Evolutionary conservation across 805 yeast species (phyloP), one percentile per base, ranked within the genome.

Genomic region (Metschnikowia drakensbergensis): DNA sequence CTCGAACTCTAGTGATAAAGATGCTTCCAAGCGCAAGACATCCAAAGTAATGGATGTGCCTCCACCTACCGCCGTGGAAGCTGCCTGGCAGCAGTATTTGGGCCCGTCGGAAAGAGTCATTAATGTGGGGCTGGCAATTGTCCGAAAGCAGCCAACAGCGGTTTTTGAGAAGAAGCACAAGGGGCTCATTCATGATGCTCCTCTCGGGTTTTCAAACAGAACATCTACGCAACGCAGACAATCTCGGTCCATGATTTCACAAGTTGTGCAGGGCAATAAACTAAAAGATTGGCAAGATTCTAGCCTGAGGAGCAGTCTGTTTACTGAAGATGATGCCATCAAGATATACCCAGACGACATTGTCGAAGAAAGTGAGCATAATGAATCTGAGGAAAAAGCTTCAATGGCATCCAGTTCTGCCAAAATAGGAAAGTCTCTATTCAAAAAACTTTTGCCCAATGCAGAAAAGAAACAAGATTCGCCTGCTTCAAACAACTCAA

Each of bases 171-270:
- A 71, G 62, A 82, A 74, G 50, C 72, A 75, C 50, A 77, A 71
- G 54, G 88, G 88, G 0, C 67, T 72, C 53, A 59, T 84, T 23
- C 80, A 77, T 38, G 86, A 82, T 52, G 72, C 84, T 1, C 86
- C 87, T 0, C 62, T 82, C 35, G 82, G 80, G 3, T 55, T 61
- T 48, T 57, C 53, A 8, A 65, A 58, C 41, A 58, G 59, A 44
- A 51, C 59, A 3, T 47, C 54, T 2, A 43, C 48, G 22, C 51
- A 49, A 9, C 49, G 59, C 10, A 55, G 58, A 35, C 49, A 58
- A 22, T 47, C 53, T 4, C 58, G 61, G 8, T 52, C 66, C 1
- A 67, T 72, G 49, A 53, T 72, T 34, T 54, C 74, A 3, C 74
- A 72, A 51, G 74, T 69, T 28, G 76, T 66, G 3, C 69, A 66